These are phyloP conservation scores for Cornus suecica DNA, from an alignment of 148 eudicot genomes.

Conservation along the genomic window DNA sequence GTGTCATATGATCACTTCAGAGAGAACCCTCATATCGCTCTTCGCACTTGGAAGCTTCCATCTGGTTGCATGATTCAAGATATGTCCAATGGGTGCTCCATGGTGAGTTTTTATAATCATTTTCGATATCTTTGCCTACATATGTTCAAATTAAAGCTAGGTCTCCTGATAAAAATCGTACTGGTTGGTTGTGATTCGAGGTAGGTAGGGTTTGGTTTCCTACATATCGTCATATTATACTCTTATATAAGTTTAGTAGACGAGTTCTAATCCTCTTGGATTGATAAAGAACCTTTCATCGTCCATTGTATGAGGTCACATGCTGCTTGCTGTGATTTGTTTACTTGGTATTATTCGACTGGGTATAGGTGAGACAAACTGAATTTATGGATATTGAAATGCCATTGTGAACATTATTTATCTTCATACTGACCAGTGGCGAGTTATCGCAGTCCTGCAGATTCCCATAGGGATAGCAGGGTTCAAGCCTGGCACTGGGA, in stretches of 20 bases:
- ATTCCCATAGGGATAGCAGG: no score
- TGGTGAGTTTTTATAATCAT: conserved; percentile 18
- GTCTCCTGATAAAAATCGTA: background rate
- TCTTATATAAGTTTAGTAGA: background rate
- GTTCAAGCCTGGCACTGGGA: no score
- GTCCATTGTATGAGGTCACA: background rate
- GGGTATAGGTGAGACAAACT: background rate
- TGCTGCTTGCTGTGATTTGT: background rate
- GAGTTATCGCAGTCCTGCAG: background rate
- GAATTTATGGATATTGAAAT: background rate
- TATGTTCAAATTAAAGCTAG: background rate
- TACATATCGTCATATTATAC: no score
- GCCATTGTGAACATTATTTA: background rate
- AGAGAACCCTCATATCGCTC: conserved; percentile 15
- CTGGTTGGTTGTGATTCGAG: background rate
- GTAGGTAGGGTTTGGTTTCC: background rate
- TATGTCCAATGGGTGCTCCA: conserved; percentile 34
- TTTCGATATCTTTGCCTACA: background rate
- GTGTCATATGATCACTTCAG: conserved; percentile 37
- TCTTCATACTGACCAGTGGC: background rate
- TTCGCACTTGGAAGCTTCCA: conserved; percentile 49
- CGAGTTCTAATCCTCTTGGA: background rate
- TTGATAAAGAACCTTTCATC: background rate
- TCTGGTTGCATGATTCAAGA: conserved; percentile 61
- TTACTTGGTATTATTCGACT: background rate